A percentile compares a stretch with the other conserved stretches of the same genome.
Evolutionary conservation across 2,329 filamentous ascomycete genomes (phyloP).

Genomic region (Aspergillus chevalieri): DNA sequence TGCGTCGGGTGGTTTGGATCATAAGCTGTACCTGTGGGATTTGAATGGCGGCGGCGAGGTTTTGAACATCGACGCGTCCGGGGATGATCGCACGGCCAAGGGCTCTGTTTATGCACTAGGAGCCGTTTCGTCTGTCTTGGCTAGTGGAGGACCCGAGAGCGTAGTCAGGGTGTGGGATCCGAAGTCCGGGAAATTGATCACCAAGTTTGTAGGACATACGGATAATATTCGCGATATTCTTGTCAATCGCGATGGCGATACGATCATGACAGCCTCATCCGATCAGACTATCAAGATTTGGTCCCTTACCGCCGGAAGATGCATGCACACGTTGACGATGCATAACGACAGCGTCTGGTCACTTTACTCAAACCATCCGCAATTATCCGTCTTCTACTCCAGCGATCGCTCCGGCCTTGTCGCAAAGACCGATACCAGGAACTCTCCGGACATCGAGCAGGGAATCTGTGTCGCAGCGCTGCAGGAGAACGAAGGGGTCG

Average conservation of each 20-base stretch:
- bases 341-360: constrained; percentile 98
- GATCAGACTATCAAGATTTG: constrained; percentile 98
- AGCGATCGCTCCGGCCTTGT: constrained; percentile 86
- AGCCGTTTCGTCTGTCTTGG: constrained; percentile 72
- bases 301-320: constrained; percentile 90
- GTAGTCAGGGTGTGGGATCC: constrained; percentile 90
- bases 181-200: constrained; percentile 79
- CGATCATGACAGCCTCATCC: constrained; percentile 86
- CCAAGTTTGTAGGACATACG: constrained; percentile 93
- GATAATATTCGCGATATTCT: constrained; percentile 90
- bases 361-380: constrained; percentile 79
- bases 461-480: constrained; percentile 85
- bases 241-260: constrained; percentile 81
- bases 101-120: constrained; percentile 91
- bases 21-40: constrained; percentile 91
- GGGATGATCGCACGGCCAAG: constrained; percentile 78
- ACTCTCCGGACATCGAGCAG: constrained; percentile 71
- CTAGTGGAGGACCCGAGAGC: constrained; percentile 89
- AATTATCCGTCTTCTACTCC: constrained; percentile 87
- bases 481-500: constrained; percentile 73
- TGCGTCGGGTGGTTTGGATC: constrained; percentile 86
- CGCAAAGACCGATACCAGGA: constrained; percentile 90
- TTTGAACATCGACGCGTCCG: constrained; percentile 68
- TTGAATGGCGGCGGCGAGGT: constrained; percentile 79
- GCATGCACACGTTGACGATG: constrained; percentile 98